Percentiles rank a stretch among this genome's conserved stretches.
Evolutionary conservation across 2,329 filamentous ascomycete species (phyloP).

Genomic region (Coccinonectria pachysandricola): DNA sequence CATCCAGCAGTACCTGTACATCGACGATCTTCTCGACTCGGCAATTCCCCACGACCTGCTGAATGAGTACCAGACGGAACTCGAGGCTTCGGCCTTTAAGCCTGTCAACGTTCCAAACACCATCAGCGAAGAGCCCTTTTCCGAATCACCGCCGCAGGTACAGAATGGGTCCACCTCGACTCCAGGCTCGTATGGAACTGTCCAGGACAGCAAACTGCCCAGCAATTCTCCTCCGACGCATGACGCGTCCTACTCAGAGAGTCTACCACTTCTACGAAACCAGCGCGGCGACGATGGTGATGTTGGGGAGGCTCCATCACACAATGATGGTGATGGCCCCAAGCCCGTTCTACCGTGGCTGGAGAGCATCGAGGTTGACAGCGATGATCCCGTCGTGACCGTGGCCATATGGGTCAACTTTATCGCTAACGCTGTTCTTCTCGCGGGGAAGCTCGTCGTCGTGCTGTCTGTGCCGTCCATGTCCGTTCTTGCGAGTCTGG

Average conservation of each 20-base stretch:
- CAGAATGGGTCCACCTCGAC: slow-evolving; percentile 12
- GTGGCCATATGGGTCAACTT: slow-evolving; percentile 83
- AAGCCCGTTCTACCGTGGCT: slow-evolving; percentile 57
- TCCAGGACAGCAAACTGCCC: slow-evolving; percentile 21
- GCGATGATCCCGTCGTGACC: slow-evolving; percentile 65
- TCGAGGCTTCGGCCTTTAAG: slow-evolving; percentile 43
- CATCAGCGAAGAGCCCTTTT: slow-evolving; percentile 57
- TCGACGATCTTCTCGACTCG: slow-evolving; percentile 82
- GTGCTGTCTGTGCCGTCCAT: slow-evolving; percentile 70
- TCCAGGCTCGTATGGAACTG: slow-evolving; percentile 21
- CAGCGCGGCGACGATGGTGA: slow-evolving; percentile 35
- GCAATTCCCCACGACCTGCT: slow-evolving; percentile 86
- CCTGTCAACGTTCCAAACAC: slow-evolving; percentile 57
- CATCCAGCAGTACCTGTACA: slow-evolving; percentile 87
- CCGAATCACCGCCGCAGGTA: slow-evolving; percentile 20
- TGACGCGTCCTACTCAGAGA: slow-evolving; percentile 73
- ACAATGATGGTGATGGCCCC: slow-evolving; percentile 24
- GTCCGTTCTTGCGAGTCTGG: slow-evolving; percentile 68
- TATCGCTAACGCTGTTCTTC: slow-evolving; percentile 62
- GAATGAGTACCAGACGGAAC: slow-evolving; percentile 68
- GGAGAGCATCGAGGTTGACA: slow-evolving; percentile 63
- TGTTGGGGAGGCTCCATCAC: slow-evolving; percentile 17
- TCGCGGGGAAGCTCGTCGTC: slow-evolving; percentile 68
- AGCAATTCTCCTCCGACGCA: slow-evolving; percentile 61
- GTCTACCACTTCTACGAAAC: slow-evolving; percentile 50